phyloP scores from a whole-genome alignment of 805 yeast genomes.

The Yamadazyma insecticola region DNA sequence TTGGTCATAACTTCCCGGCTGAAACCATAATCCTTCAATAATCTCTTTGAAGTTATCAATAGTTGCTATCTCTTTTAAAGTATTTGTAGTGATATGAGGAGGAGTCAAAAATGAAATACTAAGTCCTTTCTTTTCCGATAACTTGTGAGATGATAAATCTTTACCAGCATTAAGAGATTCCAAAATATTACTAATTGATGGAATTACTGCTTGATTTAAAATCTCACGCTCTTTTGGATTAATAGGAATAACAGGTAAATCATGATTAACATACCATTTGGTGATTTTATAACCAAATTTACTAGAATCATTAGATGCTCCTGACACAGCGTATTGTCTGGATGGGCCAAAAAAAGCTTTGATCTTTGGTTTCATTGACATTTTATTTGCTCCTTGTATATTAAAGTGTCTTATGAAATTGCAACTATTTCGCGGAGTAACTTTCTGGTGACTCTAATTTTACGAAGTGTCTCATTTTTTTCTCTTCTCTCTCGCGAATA shows the following conservation, averaged over 20 bases:
- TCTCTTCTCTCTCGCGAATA: too few relatives aligned
- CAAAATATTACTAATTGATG: slow-evolving; percentile 25
- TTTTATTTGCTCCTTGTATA: slow-evolving; percentile 7
- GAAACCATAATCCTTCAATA: slow-evolving; percentile 70
- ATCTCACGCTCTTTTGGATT: slow-evolving; percentile 54
- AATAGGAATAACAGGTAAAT: slow-evolving; percentile 59
- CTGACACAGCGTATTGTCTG: slow-evolving; percentile 60
- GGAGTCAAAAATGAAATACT: slow-evolving; percentile 74
- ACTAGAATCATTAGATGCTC: slow-evolving; percentile 59
- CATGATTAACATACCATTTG: slow-evolving; percentile 58
- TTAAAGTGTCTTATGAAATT: neutral
- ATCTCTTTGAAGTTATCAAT: slow-evolving; percentile 34
- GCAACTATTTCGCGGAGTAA: too few relatives aligned
- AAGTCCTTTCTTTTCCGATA: slow-evolving; percentile 36
- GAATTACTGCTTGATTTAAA: slow-evolving; percentile 37
- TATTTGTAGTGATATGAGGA: slow-evolving; percentile 48
- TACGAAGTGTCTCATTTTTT: too few relatives aligned
- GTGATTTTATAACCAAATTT: slow-evolving; percentile 71
- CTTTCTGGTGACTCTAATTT: too few relatives aligned
- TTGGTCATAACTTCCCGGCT: slow-evolving; percentile 71
- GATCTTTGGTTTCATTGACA: slow-evolving; percentile 37
- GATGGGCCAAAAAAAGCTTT: slow-evolving; percentile 47
- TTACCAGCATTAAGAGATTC: slow-evolving; percentile 14
- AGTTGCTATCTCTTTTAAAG: slow-evolving; percentile 32
- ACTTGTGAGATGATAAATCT: slow-evolving; percentile 20